phyloP scores from a whole-genome alignment of 345 rosid species.

The Euclidium syriacum region DNA sequence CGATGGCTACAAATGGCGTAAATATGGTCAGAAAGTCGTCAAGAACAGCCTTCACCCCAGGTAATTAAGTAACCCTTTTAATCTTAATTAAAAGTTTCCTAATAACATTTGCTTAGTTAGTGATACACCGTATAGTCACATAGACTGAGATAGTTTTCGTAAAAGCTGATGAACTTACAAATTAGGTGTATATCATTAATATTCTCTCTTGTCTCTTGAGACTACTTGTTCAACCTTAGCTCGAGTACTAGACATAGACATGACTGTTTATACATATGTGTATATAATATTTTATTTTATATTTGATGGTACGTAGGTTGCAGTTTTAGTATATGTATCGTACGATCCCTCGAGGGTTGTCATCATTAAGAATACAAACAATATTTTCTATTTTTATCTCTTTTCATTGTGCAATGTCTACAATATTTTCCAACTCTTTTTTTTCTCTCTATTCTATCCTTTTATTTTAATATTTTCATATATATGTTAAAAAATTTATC shows the following conservation, averaged over 20 bases:
- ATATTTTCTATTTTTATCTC: background rate
- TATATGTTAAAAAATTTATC: too few relatives aligned
- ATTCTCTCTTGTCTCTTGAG: slow-evolving; percentile 12
- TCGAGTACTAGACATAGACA: slow-evolving; percentile 23
- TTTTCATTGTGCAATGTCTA: slow-evolving; percentile 12
- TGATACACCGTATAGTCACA: slow-evolving; percentile 1
- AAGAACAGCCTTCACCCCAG: slow-evolving; percentile 98
- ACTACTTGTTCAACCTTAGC: slow-evolving; percentile 8
- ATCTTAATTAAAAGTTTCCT: background rate
- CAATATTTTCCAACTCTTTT: slow-evolving; percentile 10
- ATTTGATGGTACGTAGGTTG: background rate
- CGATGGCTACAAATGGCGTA: slow-evolving; percentile 97
- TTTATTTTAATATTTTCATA: too few relatives aligned
- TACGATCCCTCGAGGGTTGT: slow-evolving; percentile 11
- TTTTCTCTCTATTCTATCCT: too few relatives aligned
- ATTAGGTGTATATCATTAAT: slow-evolving; percentile 2
- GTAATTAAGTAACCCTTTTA: slow-evolving; percentile 32
- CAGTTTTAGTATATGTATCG: slow-evolving; percentile 15
- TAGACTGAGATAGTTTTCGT: slow-evolving; percentile 5
- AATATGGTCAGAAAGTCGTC: slow-evolving; percentile 97
- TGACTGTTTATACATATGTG: slow-evolving; percentile 10
- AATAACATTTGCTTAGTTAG: background rate
- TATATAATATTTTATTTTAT: background rate
- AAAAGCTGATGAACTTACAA: slow-evolving; percentile 16
- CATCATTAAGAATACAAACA: slow-evolving; percentile 7